Conservation (phyloP, 1,284 basidiomycete species). For the Peniophora sp. region DNA sequence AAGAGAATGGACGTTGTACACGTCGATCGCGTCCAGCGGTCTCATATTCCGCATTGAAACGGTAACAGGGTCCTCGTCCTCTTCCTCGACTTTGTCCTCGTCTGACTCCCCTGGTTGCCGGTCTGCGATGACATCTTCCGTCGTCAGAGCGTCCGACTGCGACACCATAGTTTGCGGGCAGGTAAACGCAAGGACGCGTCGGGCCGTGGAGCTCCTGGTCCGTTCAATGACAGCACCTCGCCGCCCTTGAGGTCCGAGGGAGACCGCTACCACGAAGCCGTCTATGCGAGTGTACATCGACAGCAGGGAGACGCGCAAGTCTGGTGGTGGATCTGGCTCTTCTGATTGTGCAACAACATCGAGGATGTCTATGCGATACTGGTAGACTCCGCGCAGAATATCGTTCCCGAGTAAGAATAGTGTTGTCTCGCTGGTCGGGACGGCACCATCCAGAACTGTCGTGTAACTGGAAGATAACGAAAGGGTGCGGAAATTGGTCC, state of each 20-base stretch:
- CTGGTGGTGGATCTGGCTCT: conserved; percentile 12
- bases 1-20: conserved; percentile 35
- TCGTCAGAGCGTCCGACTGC: background rate
- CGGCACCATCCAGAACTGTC: background rate
- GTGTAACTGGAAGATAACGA: conserved; percentile 26
- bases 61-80: conserved; percentile 7
- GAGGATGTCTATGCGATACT: conserved; percentile 29
- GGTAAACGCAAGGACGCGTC: conserved; percentile 30
- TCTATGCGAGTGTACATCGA: conserved; percentile 21
- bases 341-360: background rate
- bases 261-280: conserved; percentile 37
- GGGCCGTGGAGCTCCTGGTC: conserved; percentile 26
- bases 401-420: conserved; percentile 42
- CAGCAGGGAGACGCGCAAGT: conserved; percentile 23
- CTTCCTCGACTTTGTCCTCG: conserved; percentile 8
- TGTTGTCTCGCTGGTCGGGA: conserved; percentile 5
- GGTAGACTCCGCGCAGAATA: conserved; percentile 42
- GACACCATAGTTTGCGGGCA: background rate
- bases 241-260: conserved; percentile 33
- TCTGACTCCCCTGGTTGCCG: background rate
- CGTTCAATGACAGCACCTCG: conserved; percentile 47
- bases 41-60: conserved; percentile 2
- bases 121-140: background rate
- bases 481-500: conserved; percentile 32
- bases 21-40: conserved; percentile 24